These are phyloP conservation scores for Diutina rugosa DNA, from an alignment of 1,139 yeast genomes.

Conservation along the genomic window DNA sequence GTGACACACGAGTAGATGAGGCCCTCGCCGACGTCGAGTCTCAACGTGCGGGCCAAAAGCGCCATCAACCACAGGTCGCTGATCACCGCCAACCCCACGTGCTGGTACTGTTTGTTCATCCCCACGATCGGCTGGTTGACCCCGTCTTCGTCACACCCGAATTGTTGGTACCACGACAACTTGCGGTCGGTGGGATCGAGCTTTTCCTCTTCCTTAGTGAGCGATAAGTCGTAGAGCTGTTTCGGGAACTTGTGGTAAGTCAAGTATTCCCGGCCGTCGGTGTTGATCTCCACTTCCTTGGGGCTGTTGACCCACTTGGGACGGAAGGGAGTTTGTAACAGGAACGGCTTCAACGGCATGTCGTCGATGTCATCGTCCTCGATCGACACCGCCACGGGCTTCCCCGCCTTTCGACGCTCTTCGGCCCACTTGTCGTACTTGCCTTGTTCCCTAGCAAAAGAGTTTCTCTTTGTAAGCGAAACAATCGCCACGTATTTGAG, in stretches of 20 bases:
- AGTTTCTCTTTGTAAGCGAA: constrained; percentile 31
- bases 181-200: constrained; percentile 20
- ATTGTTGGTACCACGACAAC: constrained; percentile 29
- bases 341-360: constrained; percentile 18
- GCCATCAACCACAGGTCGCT: constrained; percentile 49
- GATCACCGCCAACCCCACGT: constrained; percentile 49
- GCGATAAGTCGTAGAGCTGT: constrained; percentile 17
- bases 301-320: constrained; percentile 15
- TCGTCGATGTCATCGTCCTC: constrained; percentile 16
- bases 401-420: background rate
- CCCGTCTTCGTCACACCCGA: constrained; percentile 17
- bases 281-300: constrained; percentile 10
- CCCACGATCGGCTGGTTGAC: constrained; percentile 6
- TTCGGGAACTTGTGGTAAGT: constrained; percentile 26
- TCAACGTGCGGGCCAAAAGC: constrained; percentile 19
- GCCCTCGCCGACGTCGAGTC: constrained; percentile 13
- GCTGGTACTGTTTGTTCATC: constrained; percentile 27
- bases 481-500: constrained; percentile 41
- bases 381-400: background rate
- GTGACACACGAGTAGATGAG: constrained; percentile 37
- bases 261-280: constrained; percentile 9
- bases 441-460: constrained; percentile 10
- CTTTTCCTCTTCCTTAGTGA: constrained; percentile 15
- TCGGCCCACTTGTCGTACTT: constrained; percentile 3
- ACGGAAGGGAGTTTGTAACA: constrained; percentile 22